Base-by-base conservation (phyloP, 345 rosid species). In the Eucalyptus regnans region DNA sequence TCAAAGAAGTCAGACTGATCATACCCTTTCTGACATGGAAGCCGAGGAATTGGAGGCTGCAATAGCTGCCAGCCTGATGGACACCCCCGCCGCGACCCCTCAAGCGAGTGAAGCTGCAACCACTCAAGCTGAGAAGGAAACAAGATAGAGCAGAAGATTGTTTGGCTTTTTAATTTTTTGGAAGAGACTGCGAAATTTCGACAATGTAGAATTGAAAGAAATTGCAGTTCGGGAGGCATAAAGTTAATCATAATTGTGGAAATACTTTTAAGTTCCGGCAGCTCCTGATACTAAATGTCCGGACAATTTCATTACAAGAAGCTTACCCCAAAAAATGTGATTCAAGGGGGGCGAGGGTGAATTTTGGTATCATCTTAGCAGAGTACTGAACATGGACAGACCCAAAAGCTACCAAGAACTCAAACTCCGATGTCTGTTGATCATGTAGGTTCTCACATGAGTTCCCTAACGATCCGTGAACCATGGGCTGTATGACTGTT, bases 21-120 rank as follows among this genome's bases (percentile, higher is more conserved):
- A 92, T 91, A 85, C 89, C 84, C 94, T 96, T 87, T 89, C 93
- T 43, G 95, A 91, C 86, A 91, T 91, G 91, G 99, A 98, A 92
- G 98, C 95, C 22, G 95, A 94, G 89, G 97, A 97, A 90, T 92
- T 97, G 95, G 95, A 94, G 90, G 98, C 98, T 46, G 99, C 98
- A 13, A 96, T 95, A 87, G 98, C 99, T 89, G 98, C 98, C 43
- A 97, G 99, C 94, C 89, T 96, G 94, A 90, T 96, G 95, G 97
- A 95, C 91, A 89, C 95, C 88, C 90, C 95, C 0, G 85, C 94
- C 92, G 87, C 89, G 87, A 87, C 90, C 83, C 90, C 92, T n/a
- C 83, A 90, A 89, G 20, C 3, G 3, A 23, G 62, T 18, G 44
- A 86, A 41, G 64, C 29, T 50, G 60, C 43, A 89, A 92, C 80